Evolutionary conservation across 108 stramenopile genomes (phyloP), one percentile per base, ranked within the genome.

Genomic region (Nannochloropsis gaditana): DNA sequence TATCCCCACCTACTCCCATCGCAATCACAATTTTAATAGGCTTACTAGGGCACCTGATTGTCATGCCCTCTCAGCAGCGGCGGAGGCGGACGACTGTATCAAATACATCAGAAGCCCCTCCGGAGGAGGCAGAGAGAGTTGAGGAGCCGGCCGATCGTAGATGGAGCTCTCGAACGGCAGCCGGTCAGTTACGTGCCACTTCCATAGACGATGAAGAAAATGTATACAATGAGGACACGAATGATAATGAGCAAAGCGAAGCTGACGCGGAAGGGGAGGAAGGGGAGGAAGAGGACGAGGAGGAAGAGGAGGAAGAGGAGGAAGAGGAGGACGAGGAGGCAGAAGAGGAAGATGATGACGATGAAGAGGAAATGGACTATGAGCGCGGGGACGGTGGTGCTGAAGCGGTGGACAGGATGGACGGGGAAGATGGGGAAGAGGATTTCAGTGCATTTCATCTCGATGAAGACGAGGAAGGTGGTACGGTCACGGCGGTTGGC

Each of bases 341-440:
- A 6, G 59, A 73, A n/a, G 59, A 73, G 6, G 59, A 73, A 8
- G 59, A 73, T 73, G 59, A 73, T 6, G 59, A 73, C 8, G 59
- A 73, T n/a, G 59, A 73, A 15, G 59, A 73, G 19, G 59, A 73
- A 15, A 73, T 73, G 59, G 59, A 73, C 59, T 73, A 73, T n/a
- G 59, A 73, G 59, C 59, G 59, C 15, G 59, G 59, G 19, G 59
- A 73, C 2, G 59, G 59, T n/a, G 31, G 31, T 31, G 31, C 31
- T 31, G 31, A 31, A 31, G 31, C 31, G 0, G 31, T 31, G 31
- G 31, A 31, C 31, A 31, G 31, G 31, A 6, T 73, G 59, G 59
- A 73, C 15, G 59, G n/a, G 4, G 59, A 73, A n/a, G 1, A 8
- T 15, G 1, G n/a, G n/a, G 59, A 6, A n/a, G 59, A 73, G 59